phyloP scores from a whole-genome alignment of 2,329 filamentous ascomycete genomes.

The Aspergillus floridensis region DNA sequence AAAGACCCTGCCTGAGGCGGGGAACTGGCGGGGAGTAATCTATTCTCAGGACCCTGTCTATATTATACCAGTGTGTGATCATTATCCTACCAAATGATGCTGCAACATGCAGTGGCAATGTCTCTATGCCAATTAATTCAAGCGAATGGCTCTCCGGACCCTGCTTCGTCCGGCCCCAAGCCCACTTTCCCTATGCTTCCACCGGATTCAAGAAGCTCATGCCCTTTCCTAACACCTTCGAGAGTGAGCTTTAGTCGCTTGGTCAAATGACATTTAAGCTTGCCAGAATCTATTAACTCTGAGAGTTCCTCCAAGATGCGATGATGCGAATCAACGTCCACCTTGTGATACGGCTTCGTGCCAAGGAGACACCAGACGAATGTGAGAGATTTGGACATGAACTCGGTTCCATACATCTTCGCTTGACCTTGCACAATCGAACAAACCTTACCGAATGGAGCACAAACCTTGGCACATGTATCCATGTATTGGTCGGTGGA shows the following conservation, averaged over 20 bases:
- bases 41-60: not conserved
- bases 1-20: not conserved
- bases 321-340: constrained; percentile 41
- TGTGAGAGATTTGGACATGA: constrained; percentile 46
- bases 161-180: not conserved
- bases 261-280: not conserved
- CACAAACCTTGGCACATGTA: constrained; percentile 39
- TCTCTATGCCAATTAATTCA: constrained; percentile 2
- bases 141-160: not conserved
- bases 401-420: constrained; percentile 47
- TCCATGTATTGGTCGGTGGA: constrained; percentile 43
- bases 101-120: not conserved
- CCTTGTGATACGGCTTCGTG: constrained; percentile 42
- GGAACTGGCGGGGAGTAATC: not conserved
- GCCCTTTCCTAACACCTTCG: constrained; percentile 41
- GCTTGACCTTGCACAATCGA: constrained; percentile 47
- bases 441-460: constrained; percentile 47
- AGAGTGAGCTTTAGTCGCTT: constrained; percentile 21
- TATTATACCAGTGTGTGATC: not conserved
- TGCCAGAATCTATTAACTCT: constrained; percentile 14
- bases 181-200: constrained; percentile 27
- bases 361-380: constrained; percentile 46
- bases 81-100: no score
- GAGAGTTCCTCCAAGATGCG: constrained; percentile 39
- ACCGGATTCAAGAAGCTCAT: constrained; percentile 39